Percentiles rank a stretch among this genome's conserved stretches.
Conservation (phyloP, 2,329 filamentous ascomycete genomes). For the Cylindrodendrum hubeiense region DNA sequence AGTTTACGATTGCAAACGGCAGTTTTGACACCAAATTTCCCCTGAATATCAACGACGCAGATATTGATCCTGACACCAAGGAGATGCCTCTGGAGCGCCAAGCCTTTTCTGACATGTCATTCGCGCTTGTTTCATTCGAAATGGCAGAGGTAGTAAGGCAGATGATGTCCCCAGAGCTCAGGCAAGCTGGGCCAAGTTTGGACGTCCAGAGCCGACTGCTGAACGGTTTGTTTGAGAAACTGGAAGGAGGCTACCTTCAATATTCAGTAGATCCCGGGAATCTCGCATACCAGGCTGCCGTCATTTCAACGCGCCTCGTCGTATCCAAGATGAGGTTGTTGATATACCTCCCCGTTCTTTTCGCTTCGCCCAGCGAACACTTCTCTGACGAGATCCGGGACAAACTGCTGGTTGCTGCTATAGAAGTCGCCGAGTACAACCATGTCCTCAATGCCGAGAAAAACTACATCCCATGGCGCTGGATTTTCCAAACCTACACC, state of each 20-base stretch:
- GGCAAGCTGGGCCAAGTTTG: conserved; percentile 44
- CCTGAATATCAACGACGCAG: conserved; percentile 68
- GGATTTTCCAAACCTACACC: conserved; percentile 70
- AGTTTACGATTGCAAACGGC: conserved; percentile 58
- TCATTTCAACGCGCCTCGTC: conserved; percentile 58
- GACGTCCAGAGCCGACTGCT: conserved; percentile 59
- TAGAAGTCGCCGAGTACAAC: conserved; percentile 69
- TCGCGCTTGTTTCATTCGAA: conserved; percentile 53
- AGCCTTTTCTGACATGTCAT: conserved; percentile 66
- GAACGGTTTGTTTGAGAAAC: conserved; percentile 56
- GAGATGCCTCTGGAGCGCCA: conserved; percentile 60
- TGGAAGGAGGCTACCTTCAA: conserved; percentile 59
- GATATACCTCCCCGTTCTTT: conserved; percentile 65
- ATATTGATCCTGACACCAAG: conserved; percentile 61
- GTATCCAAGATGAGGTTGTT: conserved; percentile 67
- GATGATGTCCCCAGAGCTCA: conserved; percentile 50
- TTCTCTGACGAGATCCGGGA: conserved; percentile 54
- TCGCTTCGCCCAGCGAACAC: conserved; percentile 53
- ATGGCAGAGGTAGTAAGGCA: conserved; percentile 52
- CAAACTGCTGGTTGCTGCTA: conserved; percentile 62
- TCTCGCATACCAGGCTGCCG: conserved; percentile 53
- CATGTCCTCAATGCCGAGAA: conserved; percentile 65
- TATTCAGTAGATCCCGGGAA: conserved; percentile 48
- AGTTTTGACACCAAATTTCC: conserved; percentile 67
- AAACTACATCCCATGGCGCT: conserved; percentile 64